Percentiles rank a stretch among this genome's conserved stretches.
These are phyloP conservation scores for Recurvomyces mirabilis DNA, from an alignment of 495 filamentous ascomycete genomes.

Conservation along the genomic window DNA sequence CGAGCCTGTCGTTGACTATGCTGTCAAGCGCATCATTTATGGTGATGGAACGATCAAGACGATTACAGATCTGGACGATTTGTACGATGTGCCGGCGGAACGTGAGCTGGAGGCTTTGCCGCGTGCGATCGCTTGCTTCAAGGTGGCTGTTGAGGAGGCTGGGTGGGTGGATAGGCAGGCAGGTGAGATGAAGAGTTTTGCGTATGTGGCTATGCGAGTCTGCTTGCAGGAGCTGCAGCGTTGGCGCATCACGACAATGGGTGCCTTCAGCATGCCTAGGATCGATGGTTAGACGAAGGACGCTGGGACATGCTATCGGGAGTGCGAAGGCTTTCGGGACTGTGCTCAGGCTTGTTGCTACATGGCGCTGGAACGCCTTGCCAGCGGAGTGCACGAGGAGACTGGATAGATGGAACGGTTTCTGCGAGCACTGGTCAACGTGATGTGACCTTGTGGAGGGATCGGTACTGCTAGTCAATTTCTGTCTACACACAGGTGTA, in stretches of 20 bases:
- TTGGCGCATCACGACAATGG: slow-evolving; percentile 19
- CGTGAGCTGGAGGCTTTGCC: slow-evolving; percentile 33
- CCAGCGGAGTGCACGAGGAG: too few species aligned
- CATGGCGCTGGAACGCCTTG: too few species aligned
- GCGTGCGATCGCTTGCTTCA: slow-evolving; percentile 41
- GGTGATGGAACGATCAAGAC: slow-evolving; percentile 24
- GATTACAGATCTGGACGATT: slow-evolving; percentile 9
- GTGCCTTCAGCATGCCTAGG: slow-evolving; percentile 2
- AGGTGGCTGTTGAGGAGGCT: slow-evolving; percentile 28
- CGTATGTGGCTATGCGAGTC: slow-evolving; percentile 36
- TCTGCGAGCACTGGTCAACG: too few species aligned
- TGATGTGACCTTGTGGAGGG: too few species aligned
- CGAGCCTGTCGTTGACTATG: slow-evolving; percentile 38
- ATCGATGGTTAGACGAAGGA: too few species aligned
- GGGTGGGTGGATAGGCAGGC: slow-evolving; percentile 16
- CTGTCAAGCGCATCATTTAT: slow-evolving; percentile 38
- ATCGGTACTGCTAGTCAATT: too few species aligned
- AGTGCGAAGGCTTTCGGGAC: too few species aligned
- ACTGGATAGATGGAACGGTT: too few species aligned
- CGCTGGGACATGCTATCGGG: too few species aligned
- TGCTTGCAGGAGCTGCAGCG: slow-evolving; percentile 38
- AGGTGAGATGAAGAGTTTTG: slow-evolving; percentile 35
- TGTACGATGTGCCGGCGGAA: slow-evolving; percentile 2
- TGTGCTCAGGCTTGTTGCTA: too few species aligned
- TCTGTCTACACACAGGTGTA: too few species aligned